phyloP scores from a whole-genome alignment of 148 eudicot genomes.

The Suaeda aralocaspica region DNA sequence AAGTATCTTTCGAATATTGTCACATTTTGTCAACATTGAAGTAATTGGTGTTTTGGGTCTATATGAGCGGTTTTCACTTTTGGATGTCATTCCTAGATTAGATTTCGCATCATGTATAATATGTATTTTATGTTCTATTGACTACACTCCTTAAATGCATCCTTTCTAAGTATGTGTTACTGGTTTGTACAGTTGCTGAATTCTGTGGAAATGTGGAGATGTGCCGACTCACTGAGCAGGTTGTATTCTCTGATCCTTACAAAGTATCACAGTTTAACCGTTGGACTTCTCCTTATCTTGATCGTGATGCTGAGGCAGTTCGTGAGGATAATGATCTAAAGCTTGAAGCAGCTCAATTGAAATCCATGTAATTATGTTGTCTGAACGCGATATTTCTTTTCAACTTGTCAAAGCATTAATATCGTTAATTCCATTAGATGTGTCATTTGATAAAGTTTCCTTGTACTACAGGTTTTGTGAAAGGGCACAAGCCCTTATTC shows the following conservation, averaged over 20 bases:
- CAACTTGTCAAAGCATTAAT: neutral
- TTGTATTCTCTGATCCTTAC: conserved; percentile 95
- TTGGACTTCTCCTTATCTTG: conserved; percentile 89
- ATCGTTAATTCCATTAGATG: neutral
- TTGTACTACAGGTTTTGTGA: conserved; percentile 73
- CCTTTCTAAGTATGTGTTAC: neutral
- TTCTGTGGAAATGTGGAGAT: conserved; percentile 93
- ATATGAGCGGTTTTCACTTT: neutral
- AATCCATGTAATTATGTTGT: conserved; percentile 53
- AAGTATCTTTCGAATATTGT: neutral
- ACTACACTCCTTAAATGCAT: neutral
- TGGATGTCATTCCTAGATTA: neutral
- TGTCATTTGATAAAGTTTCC: conserved; percentile 1
- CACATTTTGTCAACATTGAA: neutral
- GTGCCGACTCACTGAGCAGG: conserved; percentile 87
- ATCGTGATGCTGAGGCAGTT: conserved; percentile 78
- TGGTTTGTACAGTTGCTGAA: conserved; percentile 68
- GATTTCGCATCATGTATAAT: neutral
- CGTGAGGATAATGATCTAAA: conserved; percentile 71
- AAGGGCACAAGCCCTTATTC: conserved; percentile 87
- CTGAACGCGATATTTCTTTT: neutral
- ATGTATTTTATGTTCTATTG: neutral
- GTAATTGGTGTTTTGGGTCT: neutral
- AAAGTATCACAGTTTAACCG: conserved; percentile 69
- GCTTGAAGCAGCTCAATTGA: conserved; percentile 81